Evolutionary conservation across 768 basidiomycete genomes (phyloP).

Genomic region (Galerina marginata): DNA sequence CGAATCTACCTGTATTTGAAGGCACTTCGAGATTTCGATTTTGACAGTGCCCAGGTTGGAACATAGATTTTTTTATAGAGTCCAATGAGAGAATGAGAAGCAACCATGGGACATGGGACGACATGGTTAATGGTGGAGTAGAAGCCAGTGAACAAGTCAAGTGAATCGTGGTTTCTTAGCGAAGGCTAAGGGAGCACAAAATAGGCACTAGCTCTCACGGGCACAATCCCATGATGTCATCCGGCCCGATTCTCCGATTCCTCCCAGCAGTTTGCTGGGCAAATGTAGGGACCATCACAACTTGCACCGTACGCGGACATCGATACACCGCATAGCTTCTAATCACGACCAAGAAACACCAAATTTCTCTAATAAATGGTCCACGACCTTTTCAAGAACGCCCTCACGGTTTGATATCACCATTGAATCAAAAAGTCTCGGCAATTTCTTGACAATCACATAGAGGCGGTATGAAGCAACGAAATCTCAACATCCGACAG

Average conservation of each 20-base stretch:
- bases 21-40: background rate
- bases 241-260: slow-evolving; percentile 19
- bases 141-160: background rate
- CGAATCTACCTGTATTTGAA: slow-evolving; percentile 4
- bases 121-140: background rate
- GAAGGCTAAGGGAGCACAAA: too few relatives aligned
- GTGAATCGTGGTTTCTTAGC: background rate
- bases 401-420: slow-evolving; percentile 25
- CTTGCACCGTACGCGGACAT: background rate
- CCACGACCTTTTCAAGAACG: slow-evolving; percentile 23
- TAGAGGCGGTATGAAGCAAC: slow-evolving; percentile 44
- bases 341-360: too few relatives aligned
- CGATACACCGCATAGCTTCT: background rate
- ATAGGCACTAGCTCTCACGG: too few relatives aligned
- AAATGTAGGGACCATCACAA: too few relatives aligned
- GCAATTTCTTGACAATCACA: slow-evolving; percentile 12
- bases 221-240: slow-evolving; percentile 8
- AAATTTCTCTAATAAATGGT: slow-evolving; percentile 13
- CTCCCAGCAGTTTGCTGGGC: background rate
- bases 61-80: slow-evolving; percentile 11
- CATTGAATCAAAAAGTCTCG: slow-evolving; percentile 8
- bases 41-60: slow-evolving; percentile 7
- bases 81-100: slow-evolving; percentile 9
- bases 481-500: slow-evolving; percentile 50
- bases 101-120: slow-evolving; percentile 1